Conservation (phyloP, 305 asterid species). For the Fraxinus nigra region DNA sequence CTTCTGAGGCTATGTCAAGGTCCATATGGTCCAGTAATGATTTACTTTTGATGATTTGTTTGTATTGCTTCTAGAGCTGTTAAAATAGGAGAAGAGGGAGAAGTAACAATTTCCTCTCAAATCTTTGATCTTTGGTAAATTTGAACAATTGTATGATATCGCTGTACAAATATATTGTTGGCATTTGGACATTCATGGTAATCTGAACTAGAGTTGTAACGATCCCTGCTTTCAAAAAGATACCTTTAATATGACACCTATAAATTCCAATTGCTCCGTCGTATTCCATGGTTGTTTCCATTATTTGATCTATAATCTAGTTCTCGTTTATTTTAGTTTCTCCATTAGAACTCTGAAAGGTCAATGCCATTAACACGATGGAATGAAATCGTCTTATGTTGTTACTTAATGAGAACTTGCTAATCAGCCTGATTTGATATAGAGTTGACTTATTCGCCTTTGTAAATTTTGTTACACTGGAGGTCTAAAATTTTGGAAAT, state of each 20-base stretch:
- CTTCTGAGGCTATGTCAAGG: neutral
- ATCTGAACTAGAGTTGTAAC: neutral
- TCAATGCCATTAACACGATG: neutral
- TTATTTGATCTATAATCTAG: neutral
- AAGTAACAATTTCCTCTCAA: neutral
- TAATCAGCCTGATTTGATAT: neutral
- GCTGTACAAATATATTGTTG: neutral
- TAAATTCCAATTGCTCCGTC: neutral
- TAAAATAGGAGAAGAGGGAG: neutral
- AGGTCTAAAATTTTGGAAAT: neutral
- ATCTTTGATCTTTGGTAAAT: neutral
- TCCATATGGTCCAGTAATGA: neutral
- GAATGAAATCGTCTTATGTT: neutral
- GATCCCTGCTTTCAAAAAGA: neutral
- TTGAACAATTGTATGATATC: neutral
- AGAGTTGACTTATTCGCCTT: neutral
- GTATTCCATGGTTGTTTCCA: neutral
- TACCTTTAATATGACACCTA: neutral
- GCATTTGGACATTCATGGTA: neutral
- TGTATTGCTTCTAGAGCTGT: neutral
- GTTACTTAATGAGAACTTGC: neutral
- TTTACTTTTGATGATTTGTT: neutral
- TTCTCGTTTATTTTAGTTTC: neutral
- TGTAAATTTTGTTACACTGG: neutral
- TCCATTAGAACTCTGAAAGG: neutral